phyloP scores from a whole-genome alignment of 352 stramenopile genomes.

The Pythium volutum region DNA sequence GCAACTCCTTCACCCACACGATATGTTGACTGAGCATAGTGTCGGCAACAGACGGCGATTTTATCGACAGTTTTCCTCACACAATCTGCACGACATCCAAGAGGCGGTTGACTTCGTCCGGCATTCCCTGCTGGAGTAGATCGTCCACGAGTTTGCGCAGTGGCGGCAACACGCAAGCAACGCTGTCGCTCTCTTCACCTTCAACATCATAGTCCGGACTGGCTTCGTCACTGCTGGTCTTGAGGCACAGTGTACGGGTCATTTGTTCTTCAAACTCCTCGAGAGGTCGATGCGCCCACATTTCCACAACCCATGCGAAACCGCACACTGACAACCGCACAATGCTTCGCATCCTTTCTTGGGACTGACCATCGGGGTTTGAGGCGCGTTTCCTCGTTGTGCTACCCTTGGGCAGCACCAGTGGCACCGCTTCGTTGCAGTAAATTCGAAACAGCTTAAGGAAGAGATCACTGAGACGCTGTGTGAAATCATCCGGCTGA shows the following conservation, averaged over 20 bases:
- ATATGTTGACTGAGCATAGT: background rate
- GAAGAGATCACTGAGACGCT: conserved; percentile 6
- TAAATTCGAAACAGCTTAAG: conserved; percentile 6
- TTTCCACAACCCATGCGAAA: conserved; percentile 12
- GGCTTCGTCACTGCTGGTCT: background rate
- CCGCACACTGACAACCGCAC: conserved; percentile 5
- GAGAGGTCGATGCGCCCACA: conserved; percentile 11
- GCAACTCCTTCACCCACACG: conserved; percentile 32
- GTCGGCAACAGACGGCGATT: background rate
- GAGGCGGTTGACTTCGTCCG: conserved; percentile 12
- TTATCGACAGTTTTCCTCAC: conserved; percentile 3
- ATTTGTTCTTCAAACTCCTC: conserved; percentile 22
- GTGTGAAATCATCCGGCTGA: conserved; percentile 21
- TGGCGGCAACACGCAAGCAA: conserved; percentile 8
- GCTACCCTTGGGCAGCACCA: conserved; percentile 7
- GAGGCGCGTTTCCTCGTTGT: background rate
- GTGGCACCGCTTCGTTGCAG: conserved; percentile 15
- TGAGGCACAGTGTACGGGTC: conserved; percentile 9
- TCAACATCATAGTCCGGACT: conserved; percentile 21
- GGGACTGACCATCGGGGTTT: background rate
- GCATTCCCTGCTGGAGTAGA: conserved; percentile 14
- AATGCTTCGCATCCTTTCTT: conserved; percentile 12
- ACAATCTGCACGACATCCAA: conserved; percentile 21
- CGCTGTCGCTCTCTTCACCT: conserved; percentile 15
- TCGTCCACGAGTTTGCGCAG: conserved; percentile 16